A percentile compares a stretch with the other conserved stretches of the same genome.
phyloP scores from a whole-genome alignment of 495 filamentous ascomycete genomes.

The Penicillium maclennaniae region DNA sequence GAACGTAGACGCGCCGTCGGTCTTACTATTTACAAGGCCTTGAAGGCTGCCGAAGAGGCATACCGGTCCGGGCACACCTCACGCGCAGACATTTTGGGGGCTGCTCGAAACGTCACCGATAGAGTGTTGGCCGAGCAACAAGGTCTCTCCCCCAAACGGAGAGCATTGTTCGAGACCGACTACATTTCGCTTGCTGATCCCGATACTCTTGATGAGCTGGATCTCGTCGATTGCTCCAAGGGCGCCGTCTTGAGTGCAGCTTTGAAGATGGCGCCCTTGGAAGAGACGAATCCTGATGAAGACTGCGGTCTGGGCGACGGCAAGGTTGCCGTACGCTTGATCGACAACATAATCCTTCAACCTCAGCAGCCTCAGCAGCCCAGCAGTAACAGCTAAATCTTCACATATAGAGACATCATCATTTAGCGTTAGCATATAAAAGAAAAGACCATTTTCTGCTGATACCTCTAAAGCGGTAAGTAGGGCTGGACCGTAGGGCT shows the following conservation, averaged over 20 bases:
- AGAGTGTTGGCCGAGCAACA: slow-evolving; percentile 57
- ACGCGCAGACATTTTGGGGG: slow-evolving; percentile 62
- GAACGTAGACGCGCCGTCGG: slow-evolving; percentile 65
- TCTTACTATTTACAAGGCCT: slow-evolving; percentile 61
- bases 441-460: slow-evolving; percentile 1
- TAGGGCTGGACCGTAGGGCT: slow-evolving; percentile 35
- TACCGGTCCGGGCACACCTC: slow-evolving; percentile 56
- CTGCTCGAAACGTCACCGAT: slow-evolving; percentile 54
- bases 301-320: slow-evolving; percentile 66
- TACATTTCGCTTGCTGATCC: slow-evolving; percentile 88
- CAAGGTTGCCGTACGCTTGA: slow-evolving; percentile 73
- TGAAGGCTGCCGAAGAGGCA: slow-evolving; percentile 65
- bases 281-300: slow-evolving; percentile 63
- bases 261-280: slow-evolving; percentile 81
- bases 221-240: slow-evolving; percentile 56
- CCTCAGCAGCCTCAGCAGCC: no score
- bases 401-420: background rate
- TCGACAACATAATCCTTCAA: slow-evolving; percentile 85
- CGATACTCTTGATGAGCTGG: slow-evolving; percentile 72
- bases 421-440: background rate
- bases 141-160: slow-evolving; percentile 53
- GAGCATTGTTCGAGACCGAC: slow-evolving; percentile 76
- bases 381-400: no score
- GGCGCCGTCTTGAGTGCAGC: slow-evolving; percentile 88
- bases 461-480: slow-evolving; percentile 28